Base-by-base conservation (phyloP, 176 grass and related monocot genomes). In the Eragrostis curvula region DNA sequence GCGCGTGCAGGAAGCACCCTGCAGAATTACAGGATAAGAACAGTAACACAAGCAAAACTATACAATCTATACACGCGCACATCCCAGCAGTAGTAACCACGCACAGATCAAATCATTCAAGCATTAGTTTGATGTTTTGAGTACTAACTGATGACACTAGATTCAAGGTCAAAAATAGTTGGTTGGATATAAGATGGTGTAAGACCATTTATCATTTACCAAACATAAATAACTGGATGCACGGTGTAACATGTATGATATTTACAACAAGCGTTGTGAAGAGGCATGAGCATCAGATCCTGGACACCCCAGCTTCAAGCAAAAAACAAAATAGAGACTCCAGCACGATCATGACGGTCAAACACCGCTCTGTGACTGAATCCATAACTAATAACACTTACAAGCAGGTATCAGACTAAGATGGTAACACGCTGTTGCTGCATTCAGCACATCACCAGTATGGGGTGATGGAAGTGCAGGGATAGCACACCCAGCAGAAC, bases 401-500 rank as follows among this genome's bases (percentile, higher is more conserved):
- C 7, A 66, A 18, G 36, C 8, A 79, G 78, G 59, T 28, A 23
- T 17, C 51, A 20, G 75, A 51, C 55, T 23, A 11, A 27, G 9
- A 0, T 36, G 32, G 32, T 25, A 53, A 40, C 18, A 53, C 66
- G 46, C 11, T 13, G 21, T 42, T 53, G 29, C 47, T 53, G 52
- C 32, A 41, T 11, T 63, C 3, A 42, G 30, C 12, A 59, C 52
- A 75, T 23, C 32, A 8, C 42, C 21, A n/a, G 41, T 13, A 16
- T 24, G 36, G 47, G 3, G 15, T 7, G 12, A 21, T 67, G 17
- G 9, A 16, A 20, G 4, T 15, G 24, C 59, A 40, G 16, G 36
- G 14, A 53, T 43, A 59, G 47, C 64, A 43, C 63, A 80, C 56
- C 15, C 7, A 85, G 36, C 53, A 56, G 47, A 74, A 85, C 84